Evolutionary conservation across 1,284 basidiomycete genomes (phyloP).

Genomic region (Cutaneotrichosporon spelunceum): DNA sequence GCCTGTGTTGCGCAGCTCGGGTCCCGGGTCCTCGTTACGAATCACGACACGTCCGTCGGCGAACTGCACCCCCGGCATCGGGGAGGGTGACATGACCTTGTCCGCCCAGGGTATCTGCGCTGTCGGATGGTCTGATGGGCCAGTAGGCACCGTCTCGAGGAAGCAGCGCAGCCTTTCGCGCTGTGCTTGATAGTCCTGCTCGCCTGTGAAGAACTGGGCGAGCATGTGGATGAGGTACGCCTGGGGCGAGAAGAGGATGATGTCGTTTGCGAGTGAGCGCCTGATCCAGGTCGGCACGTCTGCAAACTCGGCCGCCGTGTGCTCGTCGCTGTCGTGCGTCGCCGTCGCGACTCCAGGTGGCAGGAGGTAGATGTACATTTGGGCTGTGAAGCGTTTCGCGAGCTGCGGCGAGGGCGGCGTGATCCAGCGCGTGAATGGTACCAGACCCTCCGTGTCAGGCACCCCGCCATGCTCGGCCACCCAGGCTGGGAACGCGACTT

Average conservation of each 20-base stretch:
- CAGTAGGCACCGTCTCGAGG: constrained; percentile 6
- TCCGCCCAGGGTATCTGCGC: constrained; percentile 13
- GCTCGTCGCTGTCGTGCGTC: constrained; percentile 21
- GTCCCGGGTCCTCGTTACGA: constrained; percentile 15
- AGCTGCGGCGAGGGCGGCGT: constrained; percentile 10
- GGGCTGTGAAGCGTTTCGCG: constrained; percentile 20
- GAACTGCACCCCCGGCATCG: not conserved
- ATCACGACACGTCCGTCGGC: not conserved
- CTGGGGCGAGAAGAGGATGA: constrained; percentile 23
- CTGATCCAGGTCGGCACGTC: constrained; percentile 11
- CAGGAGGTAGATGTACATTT: constrained; percentile 25
- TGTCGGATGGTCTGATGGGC: not conserved
- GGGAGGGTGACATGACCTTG: constrained; percentile 20
- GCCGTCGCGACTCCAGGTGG: constrained; percentile 7
- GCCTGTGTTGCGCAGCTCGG: constrained; percentile 12
- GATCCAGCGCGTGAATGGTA: constrained; percentile 26
- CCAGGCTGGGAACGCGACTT: constrained; percentile 19
- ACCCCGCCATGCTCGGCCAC: constrained; percentile 14
- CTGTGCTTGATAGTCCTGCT: constrained; percentile 12
- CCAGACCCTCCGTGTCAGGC: constrained; percentile 15
- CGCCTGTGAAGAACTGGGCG: constrained; percentile 8
- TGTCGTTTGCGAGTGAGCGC: constrained; percentile 4
- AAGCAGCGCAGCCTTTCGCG: constrained; percentile 7
- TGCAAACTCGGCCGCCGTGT: constrained; percentile 20
- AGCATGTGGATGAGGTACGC: constrained; percentile 19